Evolutionary conservation across 805 yeast species (phyloP), one percentile per base, ranked within the genome.

Genomic region (Tanozyma kutaoensis): DNA sequence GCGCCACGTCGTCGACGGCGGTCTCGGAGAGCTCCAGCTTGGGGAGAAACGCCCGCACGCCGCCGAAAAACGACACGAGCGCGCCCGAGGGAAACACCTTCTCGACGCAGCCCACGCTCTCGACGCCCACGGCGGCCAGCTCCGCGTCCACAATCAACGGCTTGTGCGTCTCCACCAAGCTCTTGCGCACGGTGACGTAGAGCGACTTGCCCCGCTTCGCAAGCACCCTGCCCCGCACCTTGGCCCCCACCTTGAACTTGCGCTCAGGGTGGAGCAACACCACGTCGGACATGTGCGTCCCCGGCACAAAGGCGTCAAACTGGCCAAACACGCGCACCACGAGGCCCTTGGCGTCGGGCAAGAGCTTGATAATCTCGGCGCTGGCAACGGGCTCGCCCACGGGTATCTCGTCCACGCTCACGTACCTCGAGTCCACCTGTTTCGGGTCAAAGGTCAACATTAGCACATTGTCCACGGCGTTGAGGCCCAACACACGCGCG

Each of bases 1-100:
- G 88, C 37, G 67, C 70, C 12, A 95, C 85, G 29, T 72, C 69
- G 27, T 62, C 65, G 22, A 86, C 91, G 47, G 69, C 81, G 1
- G 94, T 73, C 52, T 91, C 97, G 28, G 93, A 77, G 42, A 91
- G 80, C 56, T 91, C 97, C 29, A 76, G 61, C 37, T 75, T 72
- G 17, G 98, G 97, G 34, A 91, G 58, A 47, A 72, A 86, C 0
- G 85, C 98, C 37, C 64, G 69, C 23, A 81, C 49, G 28, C 65
- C 62, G 29, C 91, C 93, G 43, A 82, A 86, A 45, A 91, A 85
- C 11, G 85, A 69, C 5, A 91, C 72, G 24, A 85, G 56, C 25
- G 81, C 93, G 42, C 98, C 98, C 31, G 76, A 73, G 26, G 70
- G 69, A 39, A 88, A 67, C 7, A 15, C 5, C 19, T 68, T 61